phyloP scores from a whole-genome alignment of 2,329 filamentous ascomycete species.

The Paecilomyces fulvus region DNA sequence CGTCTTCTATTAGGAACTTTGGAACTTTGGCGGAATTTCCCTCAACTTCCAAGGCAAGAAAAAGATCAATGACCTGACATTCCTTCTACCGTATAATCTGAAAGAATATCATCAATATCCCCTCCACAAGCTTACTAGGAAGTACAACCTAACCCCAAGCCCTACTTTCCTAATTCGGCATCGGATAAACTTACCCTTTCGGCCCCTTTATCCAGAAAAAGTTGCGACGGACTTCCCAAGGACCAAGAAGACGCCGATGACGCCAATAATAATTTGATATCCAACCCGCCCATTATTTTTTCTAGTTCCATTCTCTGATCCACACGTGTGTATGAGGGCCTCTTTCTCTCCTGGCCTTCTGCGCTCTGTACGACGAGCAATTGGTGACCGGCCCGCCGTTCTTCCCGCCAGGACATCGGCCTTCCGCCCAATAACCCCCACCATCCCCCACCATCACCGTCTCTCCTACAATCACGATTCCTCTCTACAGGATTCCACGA shows the following conservation, averaged over 20 bases:
- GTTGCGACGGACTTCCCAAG: neutral
- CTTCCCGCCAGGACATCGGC: constrained; percentile 5
- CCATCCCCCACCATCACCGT: constrained; percentile 11
- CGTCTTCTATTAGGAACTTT: too few relatives aligned
- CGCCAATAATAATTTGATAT: neutral
- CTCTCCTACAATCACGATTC: constrained; percentile 6
- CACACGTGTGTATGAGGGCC: constrained; percentile 24
- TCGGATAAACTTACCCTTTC: neutral
- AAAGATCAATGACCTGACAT: too few relatives aligned
- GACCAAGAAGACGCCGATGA: neutral
- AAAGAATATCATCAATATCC: neutral
- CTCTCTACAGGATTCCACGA: constrained; percentile 5
- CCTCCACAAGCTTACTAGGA: neutral
- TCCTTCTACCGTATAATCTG: neutral
- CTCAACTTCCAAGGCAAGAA: too few relatives aligned
- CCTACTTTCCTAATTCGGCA: neutral
- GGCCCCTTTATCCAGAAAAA: neutral
- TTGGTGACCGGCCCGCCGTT: constrained; percentile 12
- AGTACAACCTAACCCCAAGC: neutral
- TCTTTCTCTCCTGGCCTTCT: constrained; percentile 12
- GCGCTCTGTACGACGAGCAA: constrained; percentile 22
- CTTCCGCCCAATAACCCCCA: constrained; percentile 6
- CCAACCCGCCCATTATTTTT: neutral
- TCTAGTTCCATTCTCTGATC: neutral
- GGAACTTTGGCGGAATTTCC: too few relatives aligned